Evolutionary conservation across 1,284 basidiomycete species (phyloP).

Genomic region (Thecaphora thlaspeos): DNA sequence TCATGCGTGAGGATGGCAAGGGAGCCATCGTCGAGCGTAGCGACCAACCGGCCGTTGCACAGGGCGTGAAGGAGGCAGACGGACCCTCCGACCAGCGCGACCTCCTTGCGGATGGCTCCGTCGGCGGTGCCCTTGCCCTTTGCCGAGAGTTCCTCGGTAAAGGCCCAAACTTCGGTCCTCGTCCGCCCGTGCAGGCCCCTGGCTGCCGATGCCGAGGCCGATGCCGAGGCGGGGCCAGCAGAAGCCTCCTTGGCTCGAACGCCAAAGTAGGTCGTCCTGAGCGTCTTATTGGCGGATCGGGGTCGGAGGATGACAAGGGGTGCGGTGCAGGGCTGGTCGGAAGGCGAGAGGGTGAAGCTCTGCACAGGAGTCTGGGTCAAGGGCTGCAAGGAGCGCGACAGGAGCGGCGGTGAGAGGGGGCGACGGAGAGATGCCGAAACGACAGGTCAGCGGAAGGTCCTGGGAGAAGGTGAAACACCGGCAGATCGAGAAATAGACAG

Average conservation of each 20-base stretch:
- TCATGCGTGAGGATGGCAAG: constrained; percentile 15
- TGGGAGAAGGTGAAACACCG: too few species aligned
- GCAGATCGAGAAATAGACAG: background rate
- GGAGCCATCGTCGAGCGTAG: constrained; percentile 24
- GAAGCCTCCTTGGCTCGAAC: background rate
- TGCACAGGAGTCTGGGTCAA: constrained; percentile 26
- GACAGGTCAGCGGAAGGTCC: too few species aligned
- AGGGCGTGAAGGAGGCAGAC: constrained; percentile 27
- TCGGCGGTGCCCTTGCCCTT: constrained; percentile 32
- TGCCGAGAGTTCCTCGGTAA: constrained; percentile 26
- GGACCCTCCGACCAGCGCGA: constrained; percentile 10
- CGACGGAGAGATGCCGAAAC: too few species aligned
- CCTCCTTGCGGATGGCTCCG: constrained; percentile 20
- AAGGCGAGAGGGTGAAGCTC: constrained; percentile 26
- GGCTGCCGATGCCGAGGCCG: constrained; percentile 8
- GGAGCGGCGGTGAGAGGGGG: background rate
- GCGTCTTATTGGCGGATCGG: constrained; percentile 8
- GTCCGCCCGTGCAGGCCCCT: background rate
- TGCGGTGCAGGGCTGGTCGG: constrained; percentile 18
- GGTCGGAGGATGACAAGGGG: constrained; percentile 25
- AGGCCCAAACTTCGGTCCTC: constrained; percentile 19
- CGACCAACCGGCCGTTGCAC: constrained; percentile 19
- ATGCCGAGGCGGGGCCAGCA: constrained; percentile 9
- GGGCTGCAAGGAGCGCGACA: constrained; percentile 2
- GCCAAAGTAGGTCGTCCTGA: constrained; percentile 18